Conservation (phyloP, 2,329 filamentous ascomycete species). For the Colletotrichum liriopes region DNA sequence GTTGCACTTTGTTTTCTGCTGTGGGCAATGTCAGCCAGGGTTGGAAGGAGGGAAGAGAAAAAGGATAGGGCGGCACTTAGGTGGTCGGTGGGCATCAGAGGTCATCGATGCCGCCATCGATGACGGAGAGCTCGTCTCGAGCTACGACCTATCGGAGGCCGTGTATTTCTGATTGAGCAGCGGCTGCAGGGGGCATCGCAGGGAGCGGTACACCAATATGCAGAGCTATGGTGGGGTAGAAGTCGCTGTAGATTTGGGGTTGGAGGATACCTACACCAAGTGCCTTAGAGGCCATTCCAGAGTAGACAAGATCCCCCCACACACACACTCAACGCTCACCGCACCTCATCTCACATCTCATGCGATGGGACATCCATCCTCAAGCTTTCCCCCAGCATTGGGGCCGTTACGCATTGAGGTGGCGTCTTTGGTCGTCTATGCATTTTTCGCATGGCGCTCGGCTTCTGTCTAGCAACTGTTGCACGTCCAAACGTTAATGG, state of each 20-base stretch:
- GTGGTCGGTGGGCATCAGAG: conserved; percentile 8
- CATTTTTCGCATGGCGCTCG: conserved; percentile 24
- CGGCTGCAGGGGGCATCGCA: conserved; percentile 11
- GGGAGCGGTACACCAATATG: conserved; percentile 25
- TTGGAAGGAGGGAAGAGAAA: conserved; percentile 12
- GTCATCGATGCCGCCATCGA: conserved; percentile 40
- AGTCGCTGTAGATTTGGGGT: conserved; percentile 5
- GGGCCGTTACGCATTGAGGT: conserved; percentile 5
- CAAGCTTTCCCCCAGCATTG: conserved; percentile 12
- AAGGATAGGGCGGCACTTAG: conserved; percentile 16
- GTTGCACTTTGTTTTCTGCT: not conserved
- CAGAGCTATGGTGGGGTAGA: conserved; percentile 8
- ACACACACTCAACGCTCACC: not conserved
- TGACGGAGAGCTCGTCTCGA: conserved; percentile 40
- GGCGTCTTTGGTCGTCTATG: conserved; percentile 7
- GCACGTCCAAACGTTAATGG: conserved; percentile 12
- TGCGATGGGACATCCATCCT: not conserved
- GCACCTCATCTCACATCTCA: not conserved
- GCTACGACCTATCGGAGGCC: conserved; percentile 36
- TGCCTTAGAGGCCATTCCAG: not conserved
- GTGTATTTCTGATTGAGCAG: conserved; percentile 36
- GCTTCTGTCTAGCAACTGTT: conserved; percentile 24
- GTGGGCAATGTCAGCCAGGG: not conserved
- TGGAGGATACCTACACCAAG: not conserved
- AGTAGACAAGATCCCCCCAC: not conserved